Conservation (phyloP, 495 filamentous ascomycete genomes). For the Aspergillus carlsbadensis region DNA sequence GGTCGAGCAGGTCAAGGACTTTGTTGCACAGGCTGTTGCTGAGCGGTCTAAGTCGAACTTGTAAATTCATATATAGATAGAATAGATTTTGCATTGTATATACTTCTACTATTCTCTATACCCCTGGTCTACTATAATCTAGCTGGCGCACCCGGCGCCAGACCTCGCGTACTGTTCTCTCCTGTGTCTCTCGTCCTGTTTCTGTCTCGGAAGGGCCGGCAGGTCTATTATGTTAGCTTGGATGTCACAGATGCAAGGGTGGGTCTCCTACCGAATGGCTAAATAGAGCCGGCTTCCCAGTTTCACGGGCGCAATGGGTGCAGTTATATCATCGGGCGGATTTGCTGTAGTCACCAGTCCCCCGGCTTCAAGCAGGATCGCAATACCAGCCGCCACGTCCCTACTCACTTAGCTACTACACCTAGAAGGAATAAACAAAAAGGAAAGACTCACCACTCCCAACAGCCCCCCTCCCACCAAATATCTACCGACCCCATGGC, state of each 20-base stretch:
- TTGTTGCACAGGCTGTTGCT: slow-evolving; percentile 43
- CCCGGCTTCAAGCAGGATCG: slow-evolving; percentile 58
- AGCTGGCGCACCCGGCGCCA: slow-evolving; percentile 62
- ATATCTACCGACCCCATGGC: slow-evolving; percentile 59
- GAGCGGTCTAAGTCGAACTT: slow-evolving; percentile 34
- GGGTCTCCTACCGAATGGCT: slow-evolving; percentile 52
- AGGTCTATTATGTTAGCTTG: slow-evolving; percentile 40
- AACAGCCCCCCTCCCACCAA: slow-evolving; percentile 61
- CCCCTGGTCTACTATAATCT: slow-evolving; percentile 55
- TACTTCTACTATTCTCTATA: slow-evolving; percentile 4
- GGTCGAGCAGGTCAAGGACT: slow-evolving; percentile 50
- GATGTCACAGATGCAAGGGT: background rate
- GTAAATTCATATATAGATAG: slow-evolving; percentile 20
- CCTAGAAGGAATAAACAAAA: background rate
- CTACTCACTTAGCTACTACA: slow-evolving; percentile 23
- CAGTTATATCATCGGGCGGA: slow-evolving; percentile 54
- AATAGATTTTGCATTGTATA: slow-evolving; percentile 12
- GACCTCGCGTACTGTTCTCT: slow-evolving; percentile 64
- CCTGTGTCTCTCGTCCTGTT: slow-evolving; percentile 60
- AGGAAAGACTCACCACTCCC: slow-evolving; percentile 49
- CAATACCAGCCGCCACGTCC: slow-evolving; percentile 57
- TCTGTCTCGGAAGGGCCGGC: slow-evolving; percentile 59
- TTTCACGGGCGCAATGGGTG: slow-evolving; percentile 53
- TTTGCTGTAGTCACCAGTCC: slow-evolving; percentile 67
- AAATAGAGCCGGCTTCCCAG: slow-evolving; percentile 65